Base-by-base conservation (phyloP, 345 rosid species). In the Populus tremula region DNA sequence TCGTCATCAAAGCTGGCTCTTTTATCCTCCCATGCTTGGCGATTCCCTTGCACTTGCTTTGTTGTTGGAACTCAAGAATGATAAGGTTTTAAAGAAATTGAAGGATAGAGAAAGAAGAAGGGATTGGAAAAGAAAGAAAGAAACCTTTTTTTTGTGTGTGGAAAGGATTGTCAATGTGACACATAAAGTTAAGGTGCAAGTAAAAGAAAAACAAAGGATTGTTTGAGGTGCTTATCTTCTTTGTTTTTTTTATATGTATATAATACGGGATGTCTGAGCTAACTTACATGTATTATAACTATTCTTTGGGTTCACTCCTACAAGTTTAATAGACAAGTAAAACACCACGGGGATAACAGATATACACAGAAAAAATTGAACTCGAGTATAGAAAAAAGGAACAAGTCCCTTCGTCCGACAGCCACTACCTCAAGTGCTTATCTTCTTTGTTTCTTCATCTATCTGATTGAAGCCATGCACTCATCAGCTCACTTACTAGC, bases 151-250 rank as follows among this genome's bases (percentile, higher is more conserved):
- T 6, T 38, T 38, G 0, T 41, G 13, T 54, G 35, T 67, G 39
- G n/a, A 67, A 38, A 54, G 18, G 67, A 16, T 23, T 10, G 54
- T 2, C 47, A 50, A 67, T 38, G 9, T 53, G 27, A 50, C 66
- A 66, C 67, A 53, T 38, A 54, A 76, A 68, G 73, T 23, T 49
- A 54, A 50, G 25, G 50, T n/a, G 23, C 41, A 17, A 1, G 38
- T 4, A 68, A 50, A 36, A 20, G 21, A 39, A 41, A 2, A 29
- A 5, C 9, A 50, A 76, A 67, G 14, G 5, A 76, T 10, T 49
- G 72, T 49, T 35, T 75, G 33, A 35, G 54, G 17, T 74, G 61
- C 29, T 62, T 63, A 43, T 74, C 69, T 49, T 36, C 31, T 47
- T 18, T 31, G 21, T 23, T 56, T 14, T 27, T 27, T 27, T 27